Percentiles rank a stretch among this genome's conserved stretches.
phyloP scores from a whole-genome alignment of 371 early-diverging fungal species.

The Agmasoma carcini region DNA sequence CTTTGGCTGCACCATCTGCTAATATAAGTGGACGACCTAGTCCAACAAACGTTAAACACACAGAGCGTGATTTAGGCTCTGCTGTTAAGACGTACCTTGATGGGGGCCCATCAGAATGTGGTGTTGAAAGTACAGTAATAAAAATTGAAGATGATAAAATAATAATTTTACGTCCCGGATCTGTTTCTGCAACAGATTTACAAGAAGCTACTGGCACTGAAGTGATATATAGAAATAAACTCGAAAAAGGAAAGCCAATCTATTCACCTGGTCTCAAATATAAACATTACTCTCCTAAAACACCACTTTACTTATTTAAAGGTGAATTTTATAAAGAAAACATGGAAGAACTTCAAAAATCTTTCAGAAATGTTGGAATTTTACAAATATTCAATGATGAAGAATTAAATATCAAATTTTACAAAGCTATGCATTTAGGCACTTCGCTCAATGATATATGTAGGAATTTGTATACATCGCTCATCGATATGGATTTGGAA shows the following conservation, averaged over 20 bases:
- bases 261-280: constrained; percentile 97
- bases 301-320: constrained; percentile 36
- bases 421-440: constrained; percentile 38
- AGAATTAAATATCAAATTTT: background rate
- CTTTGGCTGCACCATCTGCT: constrained; percentile 95
- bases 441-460: constrained; percentile 57
- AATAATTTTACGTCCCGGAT: constrained; percentile 86
- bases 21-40: constrained; percentile 86
- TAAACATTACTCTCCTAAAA: constrained; percentile 77
- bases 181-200: constrained; percentile 68
- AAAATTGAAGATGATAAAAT: constrained; percentile 60
- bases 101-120: constrained; percentile 71
- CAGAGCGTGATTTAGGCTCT: constrained; percentile 66
- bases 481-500: constrained; percentile 67
- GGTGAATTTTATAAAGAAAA: constrained; percentile 11
- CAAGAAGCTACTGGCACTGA: constrained; percentile 11
- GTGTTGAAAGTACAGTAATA: constrained; percentile 87
- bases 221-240: constrained; percentile 7
- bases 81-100: constrained; percentile 73
- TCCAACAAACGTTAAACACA: constrained; percentile 78
- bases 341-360: background rate
- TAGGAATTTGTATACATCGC: constrained; percentile 62
- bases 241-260: constrained; percentile 50
- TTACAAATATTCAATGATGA: constrained; percentile 11
- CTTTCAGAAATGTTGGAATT: constrained; percentile 2